Evolutionary conservation across 805 yeast species (phyloP).

Genomic region (Wickerhamiella shivajii): DNA sequence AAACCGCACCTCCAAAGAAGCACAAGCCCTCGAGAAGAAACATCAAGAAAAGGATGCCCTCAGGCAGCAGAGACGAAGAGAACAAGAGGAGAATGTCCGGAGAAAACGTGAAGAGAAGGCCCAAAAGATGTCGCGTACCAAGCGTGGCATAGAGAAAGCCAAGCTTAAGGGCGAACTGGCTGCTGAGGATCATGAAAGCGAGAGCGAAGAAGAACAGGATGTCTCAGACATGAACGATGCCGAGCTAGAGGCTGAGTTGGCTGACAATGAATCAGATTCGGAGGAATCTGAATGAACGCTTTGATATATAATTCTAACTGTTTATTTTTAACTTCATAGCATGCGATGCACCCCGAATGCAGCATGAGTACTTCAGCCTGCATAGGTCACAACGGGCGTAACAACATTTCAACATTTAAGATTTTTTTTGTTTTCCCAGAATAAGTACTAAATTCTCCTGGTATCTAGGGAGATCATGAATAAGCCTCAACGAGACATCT

Average conservation of each 20-base stretch:
- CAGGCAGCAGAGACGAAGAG: conserved; percentile 57
- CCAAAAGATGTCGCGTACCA: conserved; percentile 57
- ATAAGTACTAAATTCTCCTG: too few relatives aligned
- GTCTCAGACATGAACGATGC: conserved; percentile 29
- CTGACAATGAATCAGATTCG: conserved; percentile 6
- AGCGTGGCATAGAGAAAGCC: conserved; percentile 32
- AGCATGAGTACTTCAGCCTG: too few relatives aligned
- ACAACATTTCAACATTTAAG: too few relatives aligned
- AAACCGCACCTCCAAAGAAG: conserved; percentile 48
- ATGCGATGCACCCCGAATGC: too few relatives aligned
- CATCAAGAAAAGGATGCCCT: conserved; percentile 49
- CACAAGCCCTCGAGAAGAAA: conserved; percentile 43
- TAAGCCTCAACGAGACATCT: too few relatives aligned
- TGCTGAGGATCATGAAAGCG: conserved; percentile 20
- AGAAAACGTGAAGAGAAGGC: conserved; percentile 57
- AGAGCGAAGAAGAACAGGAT: conserved; percentile 29
- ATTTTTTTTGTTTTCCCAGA: too few relatives aligned
- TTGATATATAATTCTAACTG: too few relatives aligned
- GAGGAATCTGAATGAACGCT: conserved; percentile 1
- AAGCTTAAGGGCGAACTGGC: conserved; percentile 13
- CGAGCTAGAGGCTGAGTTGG: conserved; percentile 22
- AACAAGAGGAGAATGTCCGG: conserved; percentile 65
- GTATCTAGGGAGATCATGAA: too few relatives aligned
- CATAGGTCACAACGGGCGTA: too few relatives aligned
- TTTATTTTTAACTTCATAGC: too few relatives aligned